Base-by-base conservation (phyloP, 495 filamentous ascomycete genomes). In the Sordaria brevicollis region DNA sequence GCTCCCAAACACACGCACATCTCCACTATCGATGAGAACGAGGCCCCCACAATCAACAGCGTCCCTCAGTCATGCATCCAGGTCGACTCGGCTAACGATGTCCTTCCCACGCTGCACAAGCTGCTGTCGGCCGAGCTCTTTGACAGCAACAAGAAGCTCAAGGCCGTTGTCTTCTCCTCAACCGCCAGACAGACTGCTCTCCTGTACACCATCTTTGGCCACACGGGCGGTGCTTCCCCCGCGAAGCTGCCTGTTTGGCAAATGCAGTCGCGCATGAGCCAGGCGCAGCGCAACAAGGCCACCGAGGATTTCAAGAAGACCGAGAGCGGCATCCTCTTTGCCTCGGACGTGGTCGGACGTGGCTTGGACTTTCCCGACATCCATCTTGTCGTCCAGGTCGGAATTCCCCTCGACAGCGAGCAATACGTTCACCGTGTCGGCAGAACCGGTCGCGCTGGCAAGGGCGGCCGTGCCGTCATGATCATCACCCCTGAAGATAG, bases 171-270 rank as follows among this genome's bases (percentile, higher is more conserved):
- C 84, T 98, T 98, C 90, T 95, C 94, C 86, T 96, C 96, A 86
- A 98, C 94, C 75, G 92, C 94, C 76, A 88, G 95, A 84, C 97
- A 98, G 91, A 94, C 97, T 77, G 94, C 94, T 82, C 96, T 95
- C 89, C 89, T 97, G 66, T 79, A 79, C 70, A 74, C 76, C 38
- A 19, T 79, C 39, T 79, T 79, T 90, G 77, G 93, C 91, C 77
- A 89, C 92, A 72, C 94, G 90, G 74, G 77, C 93, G 73, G 76
- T 86, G 93, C 78, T 91, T 93, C 86, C 86, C 95, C 71, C 88
- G 92, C 73, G 88, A 94, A 82, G 91, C 93, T 81, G 90, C 92
- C 76, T 93, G 92, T 93, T 88, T 93, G 76, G 92, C 93, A 75
- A 91, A 95, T 81, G 76, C 75, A 79, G 62, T 79, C 77, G 57